A percentile compares a stretch with the other conserved stretches of the same genome.
Conservation (phyloP, 805 yeast genomes). For the Saturnispora dispora region DNA sequence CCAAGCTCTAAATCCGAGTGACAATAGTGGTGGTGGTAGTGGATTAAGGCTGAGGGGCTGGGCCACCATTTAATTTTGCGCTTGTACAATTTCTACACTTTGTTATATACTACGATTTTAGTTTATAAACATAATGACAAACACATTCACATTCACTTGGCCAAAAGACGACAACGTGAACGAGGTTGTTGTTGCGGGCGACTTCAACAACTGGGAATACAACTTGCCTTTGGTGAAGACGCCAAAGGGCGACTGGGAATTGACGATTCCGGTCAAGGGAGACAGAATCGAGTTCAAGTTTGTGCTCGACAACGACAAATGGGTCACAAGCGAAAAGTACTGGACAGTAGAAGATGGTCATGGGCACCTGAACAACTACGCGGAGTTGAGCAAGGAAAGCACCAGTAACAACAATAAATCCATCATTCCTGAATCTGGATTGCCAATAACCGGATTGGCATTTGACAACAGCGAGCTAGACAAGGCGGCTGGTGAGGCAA, state of each 20-base stretch:
- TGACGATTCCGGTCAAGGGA: slow-evolving; percentile 25
- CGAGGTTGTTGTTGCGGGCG: slow-evolving; percentile 48
- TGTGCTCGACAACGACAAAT: slow-evolving; percentile 47
- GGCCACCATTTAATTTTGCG: neutral
- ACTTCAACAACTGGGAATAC: slow-evolving; percentile 50
- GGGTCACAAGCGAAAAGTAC: slow-evolving; percentile 37
- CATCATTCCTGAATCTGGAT: slow-evolving; percentile 34
- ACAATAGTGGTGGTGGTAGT: neutral
- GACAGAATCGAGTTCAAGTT: slow-evolving; percentile 38
- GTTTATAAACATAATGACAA: neutral
- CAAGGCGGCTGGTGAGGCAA: neutral
- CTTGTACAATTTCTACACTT: neutral
- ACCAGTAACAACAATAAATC: slow-evolving; percentile 23
- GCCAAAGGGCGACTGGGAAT: slow-evolving; percentile 27
- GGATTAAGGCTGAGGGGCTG: neutral
- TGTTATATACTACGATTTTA: neutral
- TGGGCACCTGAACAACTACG: slow-evolving; percentile 45
- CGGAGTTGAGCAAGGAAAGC: slow-evolving; percentile 32
- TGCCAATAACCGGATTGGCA: neutral
- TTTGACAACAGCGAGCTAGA: neutral
- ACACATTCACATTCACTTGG: neutral
- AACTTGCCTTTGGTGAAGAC: slow-evolving; percentile 39
- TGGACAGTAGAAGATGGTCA: slow-evolving; percentile 36
- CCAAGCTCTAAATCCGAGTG: slow-evolving; percentile 27
- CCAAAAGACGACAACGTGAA: slow-evolving; percentile 4